Conservation (phyloP, 1,139 yeast species). For the Candida mesenterica region DNA sequence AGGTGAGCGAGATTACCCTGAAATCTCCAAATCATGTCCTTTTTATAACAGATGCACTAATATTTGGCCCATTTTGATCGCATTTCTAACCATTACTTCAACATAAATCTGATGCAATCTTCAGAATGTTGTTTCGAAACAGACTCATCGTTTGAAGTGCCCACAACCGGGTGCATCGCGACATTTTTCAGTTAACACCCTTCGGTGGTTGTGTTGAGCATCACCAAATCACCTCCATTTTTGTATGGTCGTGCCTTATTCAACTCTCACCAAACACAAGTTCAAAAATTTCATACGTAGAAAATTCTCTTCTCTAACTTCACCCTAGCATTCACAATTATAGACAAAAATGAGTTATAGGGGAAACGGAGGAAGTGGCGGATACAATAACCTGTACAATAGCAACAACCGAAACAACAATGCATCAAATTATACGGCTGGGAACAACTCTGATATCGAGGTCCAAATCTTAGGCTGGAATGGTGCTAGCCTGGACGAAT, state of each 20-base stretch:
- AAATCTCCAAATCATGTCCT: too few species aligned
- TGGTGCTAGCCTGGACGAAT: constrained; percentile 68
- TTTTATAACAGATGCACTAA: too few species aligned
- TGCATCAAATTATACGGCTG: constrained; percentile 19
- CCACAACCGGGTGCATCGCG: too few species aligned
- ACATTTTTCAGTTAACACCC: too few species aligned
- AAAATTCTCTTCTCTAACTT: neutral
- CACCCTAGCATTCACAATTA: neutral
- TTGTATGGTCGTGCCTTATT: neutral
- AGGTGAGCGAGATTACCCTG: too few species aligned
- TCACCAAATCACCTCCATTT: too few species aligned
- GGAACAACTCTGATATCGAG: constrained; percentile 32
- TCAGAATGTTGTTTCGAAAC: too few species aligned
- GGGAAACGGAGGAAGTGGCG: constrained; percentile 50
- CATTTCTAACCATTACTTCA: too few species aligned
- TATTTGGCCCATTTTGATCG: too few species aligned
- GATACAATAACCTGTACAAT: constrained; percentile 21
- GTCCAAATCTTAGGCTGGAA: constrained; percentile 81
- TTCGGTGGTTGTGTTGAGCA: neutral
- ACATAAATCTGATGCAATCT: too few species aligned
- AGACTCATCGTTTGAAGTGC: too few species aligned
- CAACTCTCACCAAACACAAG: neutral
- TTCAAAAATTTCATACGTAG: neutral
- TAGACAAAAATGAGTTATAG: constrained; percentile 37
- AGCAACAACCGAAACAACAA: constrained; percentile 15